Evolutionary conservation across 2,329 filamentous ascomycete genomes (phyloP), one percentile per base, ranked within the genome.

Genomic region (Scortechinia acanthostroma): DNA sequence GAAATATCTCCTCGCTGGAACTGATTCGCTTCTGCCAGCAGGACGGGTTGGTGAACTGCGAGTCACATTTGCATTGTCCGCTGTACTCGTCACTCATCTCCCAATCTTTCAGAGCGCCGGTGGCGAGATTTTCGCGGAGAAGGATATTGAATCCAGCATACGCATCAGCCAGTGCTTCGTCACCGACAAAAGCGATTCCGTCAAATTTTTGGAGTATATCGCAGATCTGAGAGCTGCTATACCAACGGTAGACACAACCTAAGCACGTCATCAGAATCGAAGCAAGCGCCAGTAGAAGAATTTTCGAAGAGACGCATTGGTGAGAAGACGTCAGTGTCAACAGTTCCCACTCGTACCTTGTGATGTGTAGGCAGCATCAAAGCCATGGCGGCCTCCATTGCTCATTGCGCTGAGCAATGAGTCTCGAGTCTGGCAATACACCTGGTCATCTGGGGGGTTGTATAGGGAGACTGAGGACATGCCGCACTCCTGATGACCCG

Each of bases 401-500:
- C 25, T 30, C 25, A 30, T 30, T 10, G 25, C 25, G n/a, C 25
- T 30, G 25, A 30, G 25, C 25, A 30, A 30, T 30, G 25, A 30
- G 25, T 10, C 25, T 30, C 25, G 25, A n/a, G 25, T 30, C 10
- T n/a, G 25, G 25, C 25, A 30, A n/a, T 10, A 30, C 10, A 10
- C 25, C 10, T 30, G 25, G 10, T 30, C 25, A 30, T 30, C 25
- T 30, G 60, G 58, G 42, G 56, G 53, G 19, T 48, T 48, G 48
- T 66, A 67, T 22, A 67, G 52, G 42, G 62, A 57, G 35, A 47
- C 44, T 6, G 58, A 61, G 21, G 55, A 55, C 44, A 66, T 60
- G 43, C 56, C 56, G 48, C 63, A 67, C 45, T 64, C 58, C 43
- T 60, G 53, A 48, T 51, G 53, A 30, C 63, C 64, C 49, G 58